Evolutionary conservation across 108 stramenopile species (phyloP), one percentile per base, ranked within the genome.

Genomic region (Skeletonema marinoi): DNA sequence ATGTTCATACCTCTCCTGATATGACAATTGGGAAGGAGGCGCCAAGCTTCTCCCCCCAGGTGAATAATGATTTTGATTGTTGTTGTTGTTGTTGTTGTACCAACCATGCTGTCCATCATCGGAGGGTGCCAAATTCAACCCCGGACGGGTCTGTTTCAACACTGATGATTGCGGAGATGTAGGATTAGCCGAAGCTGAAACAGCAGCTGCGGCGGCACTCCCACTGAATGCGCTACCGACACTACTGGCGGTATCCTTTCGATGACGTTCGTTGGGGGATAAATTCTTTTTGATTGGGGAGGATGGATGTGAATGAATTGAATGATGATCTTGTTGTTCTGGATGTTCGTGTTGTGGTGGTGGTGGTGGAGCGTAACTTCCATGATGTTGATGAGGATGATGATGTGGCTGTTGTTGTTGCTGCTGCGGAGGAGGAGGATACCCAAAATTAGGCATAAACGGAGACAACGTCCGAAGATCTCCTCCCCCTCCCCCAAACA

Each of bases 401-500:
- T 51, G 65, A 7, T 39, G 38, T 9, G 6, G 50, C 7, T 19
- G 58, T 54, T 21, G 51, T 8, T 54, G 51, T 1, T 54, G 51
- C 7, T 54, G 51, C 21, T 51, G 25, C 44, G 19, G 64, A 12
- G 74, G 50, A 31, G 38, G 41, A 11, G 73, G 65, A 25, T 54
- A 54, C 8, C 51, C 51, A 25, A 54, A 54, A 25, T 54, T 54
- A 16, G 66, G 56, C 66, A 59, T 73, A 58, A 68, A 73, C 46
- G 82, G 77, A 39, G 78, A 78, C 14, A 68, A n/a, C 32, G 42
- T 2, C 77, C 66, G 8, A 41, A 41, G 30, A 83, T 70, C 39
- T 65, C 62, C 38, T 71, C 51, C 51, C 13, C 51, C 51, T 9
- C 21, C 21, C 0, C 21, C 17, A 54, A 54, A 54, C 51, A 66